Base-by-base conservation (phyloP, 148 eudicot species). In the Vaccinium darrowii region DNA sequence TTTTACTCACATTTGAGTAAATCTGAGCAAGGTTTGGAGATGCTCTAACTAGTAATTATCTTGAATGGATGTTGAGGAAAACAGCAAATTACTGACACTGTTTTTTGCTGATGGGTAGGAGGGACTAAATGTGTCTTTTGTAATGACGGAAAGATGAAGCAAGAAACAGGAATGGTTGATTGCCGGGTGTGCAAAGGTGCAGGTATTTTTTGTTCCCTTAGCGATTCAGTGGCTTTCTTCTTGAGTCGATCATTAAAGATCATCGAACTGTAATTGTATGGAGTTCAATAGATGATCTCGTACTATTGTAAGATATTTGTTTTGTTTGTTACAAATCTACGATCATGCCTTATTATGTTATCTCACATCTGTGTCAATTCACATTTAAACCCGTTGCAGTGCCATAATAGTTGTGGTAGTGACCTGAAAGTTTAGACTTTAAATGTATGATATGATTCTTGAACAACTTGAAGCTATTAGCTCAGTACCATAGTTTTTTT, bases 171-270 rank as follows among this genome's bases (percentile, higher is more conserved):
- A 57, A 87, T 88, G 89, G 93, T 95, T 80, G 98, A 97, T 74
- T 97, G 99, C 91, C 95, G 93, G 86, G 98, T 97, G 84, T 97
- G 99, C 98, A 97, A 95, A 90, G 99, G 99, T 80, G 95, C 99
- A 95, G 99, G 99, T 97, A 94, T n/a, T 60, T 54, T 51, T 8
- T n/a, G 27, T n/a, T 52, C 7, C 25, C 53, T 25, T 53, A 2
- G 3, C 1, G 1, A n/a, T 10, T 78, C 43, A 25, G 27, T 0
- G 7, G 5, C 36, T 69, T 4, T 69, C 72, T 10, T 65, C 23
- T 62, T 65, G 80, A 58, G n/a, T 51, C 50, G 8, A 51, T 51
- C 23, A 11, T 53, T 78, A 14, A 11, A 14, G 21, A 78, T 52
- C n/a, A 53, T 78, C 43, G 7, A 52, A 53, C 53, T 53, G 7